Conservation (phyloP, 305 asterid genomes). For the Coffea humblotiana region DNA sequence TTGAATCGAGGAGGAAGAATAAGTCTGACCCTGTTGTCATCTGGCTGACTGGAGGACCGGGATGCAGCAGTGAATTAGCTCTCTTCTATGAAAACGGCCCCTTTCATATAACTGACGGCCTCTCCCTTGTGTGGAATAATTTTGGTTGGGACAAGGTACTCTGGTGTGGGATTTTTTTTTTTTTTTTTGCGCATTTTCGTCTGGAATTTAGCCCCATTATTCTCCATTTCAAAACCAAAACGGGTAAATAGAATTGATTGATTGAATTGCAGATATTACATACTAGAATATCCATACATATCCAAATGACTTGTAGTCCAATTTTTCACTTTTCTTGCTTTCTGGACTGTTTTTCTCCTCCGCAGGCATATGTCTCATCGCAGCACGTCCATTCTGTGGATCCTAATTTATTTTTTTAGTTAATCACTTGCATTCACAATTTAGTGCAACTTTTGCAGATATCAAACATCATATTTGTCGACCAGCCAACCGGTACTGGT, state of each 20-base stretch:
- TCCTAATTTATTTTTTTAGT: neutral
- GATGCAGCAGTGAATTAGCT: constrained; percentile 69
- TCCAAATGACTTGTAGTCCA: neutral
- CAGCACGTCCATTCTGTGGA: too few relatives aligned
- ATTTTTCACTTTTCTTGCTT: neutral
- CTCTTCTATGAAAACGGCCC: constrained; percentile 72
- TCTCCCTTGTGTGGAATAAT: constrained; percentile 58
- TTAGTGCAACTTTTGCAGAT: constrained; percentile 21
- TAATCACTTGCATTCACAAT: neutral
- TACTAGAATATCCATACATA: neutral
- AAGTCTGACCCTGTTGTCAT: constrained; percentile 54
- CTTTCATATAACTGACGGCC: constrained; percentile 38
- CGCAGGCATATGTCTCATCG: too few relatives aligned
- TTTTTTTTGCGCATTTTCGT: neutral
- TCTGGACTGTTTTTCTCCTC: neutral
- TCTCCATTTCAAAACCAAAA: neutral
- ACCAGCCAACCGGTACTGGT: constrained; percentile 55
- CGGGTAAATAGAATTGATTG: neutral
- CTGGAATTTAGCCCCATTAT: neutral
- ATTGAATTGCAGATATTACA: neutral
- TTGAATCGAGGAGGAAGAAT: constrained; percentile 56
- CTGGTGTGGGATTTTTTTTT: too few relatives aligned
- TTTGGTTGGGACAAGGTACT: constrained; percentile 80
- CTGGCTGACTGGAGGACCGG: constrained; percentile 81
- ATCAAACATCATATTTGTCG: constrained; percentile 47